Base-by-base conservation (phyloP, 2,329 filamentous ascomycete genomes). In the Pseudocercospora cruenta region DNA sequence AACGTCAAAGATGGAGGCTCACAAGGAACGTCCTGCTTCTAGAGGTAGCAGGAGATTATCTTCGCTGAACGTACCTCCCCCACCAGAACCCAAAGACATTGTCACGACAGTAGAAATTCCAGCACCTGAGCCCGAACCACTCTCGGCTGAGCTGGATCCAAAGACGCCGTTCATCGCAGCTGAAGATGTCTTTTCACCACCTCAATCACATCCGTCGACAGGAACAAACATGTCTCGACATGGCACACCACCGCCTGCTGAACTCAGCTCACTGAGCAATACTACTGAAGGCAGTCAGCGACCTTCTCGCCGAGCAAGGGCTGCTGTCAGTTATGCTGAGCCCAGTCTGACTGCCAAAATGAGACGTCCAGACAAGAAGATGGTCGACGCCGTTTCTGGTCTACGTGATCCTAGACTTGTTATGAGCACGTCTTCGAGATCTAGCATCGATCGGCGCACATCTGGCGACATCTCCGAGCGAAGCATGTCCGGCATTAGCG, bases 291-390 rank as follows among this genome's bases (percentile, higher is more conserved):
- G 69, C 45, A 74, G 75, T 43, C 74, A 73, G 19, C 74, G 82
- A 36, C 80, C 82, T 10, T 81, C 79, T 2, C 77, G 83, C 63
- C 78, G 83, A 65, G 81, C 81, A 14, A 77, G 82, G 24, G 74
- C 80, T 19, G 78, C 80, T 36, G 82, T 84, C 58, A 83, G 80
- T 72, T 84, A 84, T 66, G 82, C 82, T 12, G 82, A 84, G 67
- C 83, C 83, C 1, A 82, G 78, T 58, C 73, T 84, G 16, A 76
- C 77, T 54, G 80, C 78, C 16, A 85, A 85, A 70, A 84, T 85
- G 82, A 77, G 83, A 21, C 78, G 83, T 26, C 81, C 82, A 1
- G 78, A 77, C 58, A 82, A 82, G 67, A 78, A 82, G 59, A 73
- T 83, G 61, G 80, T 80, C 1, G 82, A 84, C 69, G 82, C 82